These are phyloP conservation scores for Termitomyces sp. DNA, from an alignment of 768 basidiomycete genomes.

Conservation along the genomic window DNA sequence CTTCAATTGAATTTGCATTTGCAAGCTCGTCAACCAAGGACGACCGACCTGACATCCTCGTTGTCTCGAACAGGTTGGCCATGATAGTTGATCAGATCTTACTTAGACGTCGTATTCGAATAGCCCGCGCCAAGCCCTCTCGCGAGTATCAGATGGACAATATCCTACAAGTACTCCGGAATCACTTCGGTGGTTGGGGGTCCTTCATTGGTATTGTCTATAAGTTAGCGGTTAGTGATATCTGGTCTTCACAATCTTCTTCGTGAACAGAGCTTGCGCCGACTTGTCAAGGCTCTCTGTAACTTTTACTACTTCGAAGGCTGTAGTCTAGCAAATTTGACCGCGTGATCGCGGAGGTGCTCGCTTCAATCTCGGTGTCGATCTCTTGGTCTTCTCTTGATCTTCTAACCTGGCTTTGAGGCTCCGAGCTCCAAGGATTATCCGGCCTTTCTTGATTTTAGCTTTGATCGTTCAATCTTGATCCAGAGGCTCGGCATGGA, in stretches of 20 bases:
- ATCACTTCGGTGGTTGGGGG: constrained; percentile 1
- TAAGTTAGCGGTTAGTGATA: too few relatives aligned
- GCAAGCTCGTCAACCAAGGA: neutral
- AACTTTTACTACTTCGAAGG: neutral
- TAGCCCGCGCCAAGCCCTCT: constrained; percentile 1
- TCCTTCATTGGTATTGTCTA: neutral
- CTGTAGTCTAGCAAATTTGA: too few relatives aligned
- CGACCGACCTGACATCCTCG: neutral
- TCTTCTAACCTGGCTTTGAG: neutral
- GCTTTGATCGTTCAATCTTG: neutral
- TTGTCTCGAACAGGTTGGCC: too few relatives aligned
- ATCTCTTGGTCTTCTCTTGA: neutral
- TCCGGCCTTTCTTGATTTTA: neutral
- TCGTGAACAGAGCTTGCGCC: neutral
- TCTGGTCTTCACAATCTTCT: neutral
- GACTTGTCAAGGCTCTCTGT: neutral
- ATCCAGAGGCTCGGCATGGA: neutral
- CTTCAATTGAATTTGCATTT: neutral
- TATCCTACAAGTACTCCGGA: neutral
- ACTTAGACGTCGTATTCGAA: neutral
- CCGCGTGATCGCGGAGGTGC: neutral
- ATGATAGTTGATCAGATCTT: neutral
- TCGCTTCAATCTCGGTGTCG: neutral
- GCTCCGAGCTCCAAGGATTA: neutral
- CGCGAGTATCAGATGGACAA: neutral